These are phyloP conservation scores for Calvatia gigantea DNA, from an alignment of 768 basidiomycete genomes.

Conservation along the genomic window DNA sequence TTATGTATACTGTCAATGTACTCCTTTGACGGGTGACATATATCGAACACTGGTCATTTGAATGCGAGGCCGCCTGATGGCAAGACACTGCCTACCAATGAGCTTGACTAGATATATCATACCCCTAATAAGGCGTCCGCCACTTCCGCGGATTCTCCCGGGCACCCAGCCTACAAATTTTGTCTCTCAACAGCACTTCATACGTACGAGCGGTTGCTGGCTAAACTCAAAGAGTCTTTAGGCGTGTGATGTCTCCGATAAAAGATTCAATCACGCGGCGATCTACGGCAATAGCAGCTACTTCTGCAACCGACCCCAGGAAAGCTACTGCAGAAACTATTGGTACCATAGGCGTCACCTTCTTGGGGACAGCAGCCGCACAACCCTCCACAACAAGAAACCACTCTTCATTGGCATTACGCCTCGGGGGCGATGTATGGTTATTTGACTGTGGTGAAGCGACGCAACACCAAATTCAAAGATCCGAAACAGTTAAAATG, in stretches of 20 bases:
- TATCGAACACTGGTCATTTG: too few relatives aligned
- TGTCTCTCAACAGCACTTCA: neutral
- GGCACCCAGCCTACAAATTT: neutral
- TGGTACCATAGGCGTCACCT: constrained; percentile 51
- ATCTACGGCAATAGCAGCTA: constrained; percentile 9
- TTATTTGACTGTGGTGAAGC: constrained; percentile 85
- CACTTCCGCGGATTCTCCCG: too few relatives aligned
- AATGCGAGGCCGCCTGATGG: too few relatives aligned
- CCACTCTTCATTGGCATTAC: constrained; percentile 70
- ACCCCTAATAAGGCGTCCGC: too few relatives aligned
- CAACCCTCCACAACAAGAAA: constrained; percentile 77
- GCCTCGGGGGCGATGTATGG: constrained; percentile 71
- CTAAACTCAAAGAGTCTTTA: neutral
- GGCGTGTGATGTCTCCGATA: too few relatives aligned
- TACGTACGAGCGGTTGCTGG: neutral
- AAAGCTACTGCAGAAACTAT: neutral
- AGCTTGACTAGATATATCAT: too few relatives aligned
- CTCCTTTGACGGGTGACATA: too few relatives aligned
- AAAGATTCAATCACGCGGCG: too few relatives aligned
- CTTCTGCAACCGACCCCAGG: neutral
- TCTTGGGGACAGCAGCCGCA: constrained; percentile 80
- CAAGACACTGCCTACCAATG: neutral
- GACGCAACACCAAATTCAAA: constrained; percentile 76
- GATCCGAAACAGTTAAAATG: constrained; percentile 64
- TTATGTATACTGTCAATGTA: too few relatives aligned